Evolutionary conservation across 1,139 yeast species (phyloP), one percentile per base, ranked within the genome.

Genomic region (Arxiozyma telluris): DNA sequence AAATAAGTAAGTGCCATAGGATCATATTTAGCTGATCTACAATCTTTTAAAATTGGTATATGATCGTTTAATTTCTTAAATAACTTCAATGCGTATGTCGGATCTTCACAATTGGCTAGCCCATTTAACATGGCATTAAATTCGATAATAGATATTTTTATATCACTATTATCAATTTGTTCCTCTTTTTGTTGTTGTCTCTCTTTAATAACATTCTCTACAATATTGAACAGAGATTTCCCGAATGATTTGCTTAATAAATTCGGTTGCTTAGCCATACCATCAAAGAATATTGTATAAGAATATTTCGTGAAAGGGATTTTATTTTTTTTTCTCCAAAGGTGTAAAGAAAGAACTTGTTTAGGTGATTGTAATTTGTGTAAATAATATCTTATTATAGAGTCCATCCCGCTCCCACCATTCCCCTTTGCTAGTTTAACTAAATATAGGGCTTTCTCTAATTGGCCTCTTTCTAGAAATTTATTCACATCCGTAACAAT

Each of bases 331-430:
- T 80, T 81, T 51, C 87, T 72, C 67, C 78, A 76, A 55, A 76
- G 74, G 55, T 76, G 75, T 34, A 79, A 58, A 50, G 77, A 78
- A 47, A 83, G 57, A 0, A 84, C 86, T 3, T 76, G 70, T 45
- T 76, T 76, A 2, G 73, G 63, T 41, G 64, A 69, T 15, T 71
- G 58, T 4, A 72, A 74, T 8, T 71, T 67, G 8, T 69, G 67
- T 15, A 83, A 66, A 41, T 76, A 71, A 72, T 80, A 76, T 57
- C 77, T 75, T 63, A 81, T 66, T 0, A 86, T 74, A 18, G 77
- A 73, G 58, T 86, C 86, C 81, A 81, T 77, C 0, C 81, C 87
- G 34, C 82, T 87, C 0, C 74, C 64, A 11, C 87, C 87, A 39
- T 74, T 72, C 7, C 59, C 60, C 30, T 76, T 72, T 0, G 87